Base-by-base conservation (phyloP, 352 stramenopile genomes). In the Globisporangium middletonii region DNA sequence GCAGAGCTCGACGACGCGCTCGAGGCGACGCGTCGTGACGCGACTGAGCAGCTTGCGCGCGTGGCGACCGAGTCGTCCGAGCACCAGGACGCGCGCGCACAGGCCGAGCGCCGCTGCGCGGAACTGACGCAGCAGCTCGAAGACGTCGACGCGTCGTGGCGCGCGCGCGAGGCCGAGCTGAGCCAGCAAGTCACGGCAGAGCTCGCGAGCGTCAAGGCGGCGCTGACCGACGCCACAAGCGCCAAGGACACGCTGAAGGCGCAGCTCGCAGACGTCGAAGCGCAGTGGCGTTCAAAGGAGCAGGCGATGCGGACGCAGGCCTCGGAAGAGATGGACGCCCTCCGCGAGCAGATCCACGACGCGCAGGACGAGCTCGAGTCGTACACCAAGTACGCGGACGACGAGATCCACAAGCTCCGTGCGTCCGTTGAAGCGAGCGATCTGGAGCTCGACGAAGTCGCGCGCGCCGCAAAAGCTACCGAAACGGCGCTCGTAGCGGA, bases 381-480 rank as follows among this genome's bases (percentile, higher is more conserved):
- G 43, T 79, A 72, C 53, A 69, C 85, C 55, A 73, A 75, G 43
- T 80, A 71, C 38, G 79, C 71, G 5, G 69, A 84, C 23, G 64
- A 60, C 23, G 74, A 87, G 57, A 86, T 87, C 28, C 51, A 69
- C n/a, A 70, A 73, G 28, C 64, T 87, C 33, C 71, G 65, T 28
- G 55, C 64, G 18, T 69, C 66, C 6, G 60, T 84, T 4, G 66
- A 81, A 19, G 44, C 73, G 43, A 68, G 52, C 12, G 68, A 86
- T 19, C 54, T 50, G 33, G 55, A 66, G 37, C 55, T 87, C 11
- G 56, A 77, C 57, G 50, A 45, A 13, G 66, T 46, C 41, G n/a
- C 41, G 13, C 41, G 41, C 41, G 41, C 12, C 0, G 11, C 41
- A 6, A 18, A 19, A 18, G 41, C 41, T 5, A 18, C 75, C 50